Conservation (phyloP, 2,329 filamentous ascomycete species). For the Aureobasidium sp. region DNA sequence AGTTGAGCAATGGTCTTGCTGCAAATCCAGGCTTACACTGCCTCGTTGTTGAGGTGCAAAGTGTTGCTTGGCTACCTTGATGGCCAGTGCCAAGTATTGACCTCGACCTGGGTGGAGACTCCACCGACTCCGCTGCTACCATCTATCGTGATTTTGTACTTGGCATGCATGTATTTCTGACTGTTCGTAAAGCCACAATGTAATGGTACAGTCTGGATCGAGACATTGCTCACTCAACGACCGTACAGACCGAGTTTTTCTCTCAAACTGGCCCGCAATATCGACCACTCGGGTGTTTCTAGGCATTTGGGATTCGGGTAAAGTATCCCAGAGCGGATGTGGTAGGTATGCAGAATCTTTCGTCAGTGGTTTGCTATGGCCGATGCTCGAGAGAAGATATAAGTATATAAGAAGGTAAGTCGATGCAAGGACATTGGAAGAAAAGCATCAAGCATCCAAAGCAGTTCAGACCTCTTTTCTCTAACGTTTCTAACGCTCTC, state of each 20-base stretch:
- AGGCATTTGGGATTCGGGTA: not conserved
- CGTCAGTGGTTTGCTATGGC: not conserved
- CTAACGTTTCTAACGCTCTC: too few relatives aligned
- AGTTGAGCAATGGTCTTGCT: not conserved
- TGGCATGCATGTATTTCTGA: not conserved
- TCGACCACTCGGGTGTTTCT: conserved; percentile 7
- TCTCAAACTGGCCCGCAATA: not conserved
- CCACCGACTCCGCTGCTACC: not conserved
- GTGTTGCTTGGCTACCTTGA: conserved; percentile 9
- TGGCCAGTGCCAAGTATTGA: conserved; percentile 4
- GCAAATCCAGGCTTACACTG: not conserved
- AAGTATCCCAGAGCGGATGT: not conserved
- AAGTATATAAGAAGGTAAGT: not conserved
- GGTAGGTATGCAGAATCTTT: not conserved
- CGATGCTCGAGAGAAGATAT: not conserved
- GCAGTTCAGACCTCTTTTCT: too few relatives aligned
- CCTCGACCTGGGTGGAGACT: not conserved
- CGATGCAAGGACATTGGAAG: not conserved
- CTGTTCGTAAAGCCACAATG: not conserved
- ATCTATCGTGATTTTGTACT: not conserved
- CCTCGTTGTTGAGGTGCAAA: not conserved
- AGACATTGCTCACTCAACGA: not conserved
- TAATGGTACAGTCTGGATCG: not conserved
- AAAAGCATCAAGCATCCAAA: not conserved
- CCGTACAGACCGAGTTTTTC: not conserved